Evolutionary conservation across 2,329 filamentous ascomycete genomes (phyloP).

Genomic region (Fusarium sp.): DNA sequence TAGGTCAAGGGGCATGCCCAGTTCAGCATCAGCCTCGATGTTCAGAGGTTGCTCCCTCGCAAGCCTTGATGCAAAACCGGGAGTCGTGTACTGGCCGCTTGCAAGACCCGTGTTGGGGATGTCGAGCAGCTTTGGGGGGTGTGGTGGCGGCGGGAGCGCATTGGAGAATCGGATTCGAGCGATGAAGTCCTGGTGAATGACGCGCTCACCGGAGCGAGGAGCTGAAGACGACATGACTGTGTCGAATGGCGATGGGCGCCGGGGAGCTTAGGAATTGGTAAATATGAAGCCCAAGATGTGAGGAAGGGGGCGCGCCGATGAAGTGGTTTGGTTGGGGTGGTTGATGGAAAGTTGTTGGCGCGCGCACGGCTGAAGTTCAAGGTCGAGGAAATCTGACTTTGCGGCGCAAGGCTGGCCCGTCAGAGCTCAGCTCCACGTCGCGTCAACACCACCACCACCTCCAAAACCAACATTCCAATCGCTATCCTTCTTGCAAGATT

Average conservation of each 20-base stretch:
- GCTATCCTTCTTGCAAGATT: too few relatives aligned
- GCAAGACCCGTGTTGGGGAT: constrained; percentile 93
- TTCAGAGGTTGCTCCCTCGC: constrained; percentile 93
- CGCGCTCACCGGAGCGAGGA: constrained; percentile 63
- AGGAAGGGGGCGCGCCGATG: constrained; percentile 5
- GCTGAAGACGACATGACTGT: constrained; percentile 35
- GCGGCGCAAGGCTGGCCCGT: constrained; percentile 39
- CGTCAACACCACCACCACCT: not conserved
- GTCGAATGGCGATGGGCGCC: constrained; percentile 26
- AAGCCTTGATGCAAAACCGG: constrained; percentile 88
- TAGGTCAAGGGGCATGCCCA: constrained; percentile 96
- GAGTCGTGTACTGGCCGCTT: constrained; percentile 88
- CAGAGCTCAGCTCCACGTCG: constrained; percentile 32
- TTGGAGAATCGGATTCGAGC: constrained; percentile 96
- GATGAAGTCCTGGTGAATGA: constrained; percentile 94
- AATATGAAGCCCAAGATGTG: not conserved
- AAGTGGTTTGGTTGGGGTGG: constrained; percentile 10
- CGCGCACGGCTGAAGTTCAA: constrained; percentile 34
- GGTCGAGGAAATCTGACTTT: constrained; percentile 35
- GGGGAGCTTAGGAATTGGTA: not conserved
- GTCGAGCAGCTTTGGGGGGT: constrained; percentile 95
- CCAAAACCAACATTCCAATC: too few relatives aligned
- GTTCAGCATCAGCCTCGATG: constrained; percentile 96
- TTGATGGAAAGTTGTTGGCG: constrained; percentile 27
- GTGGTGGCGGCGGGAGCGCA: constrained; percentile 91